Evolutionary conservation across 2,329 filamentous ascomycete genomes (phyloP), one percentile per base, ranked within the genome.

Genomic region (Penicillium sp.): DNA sequence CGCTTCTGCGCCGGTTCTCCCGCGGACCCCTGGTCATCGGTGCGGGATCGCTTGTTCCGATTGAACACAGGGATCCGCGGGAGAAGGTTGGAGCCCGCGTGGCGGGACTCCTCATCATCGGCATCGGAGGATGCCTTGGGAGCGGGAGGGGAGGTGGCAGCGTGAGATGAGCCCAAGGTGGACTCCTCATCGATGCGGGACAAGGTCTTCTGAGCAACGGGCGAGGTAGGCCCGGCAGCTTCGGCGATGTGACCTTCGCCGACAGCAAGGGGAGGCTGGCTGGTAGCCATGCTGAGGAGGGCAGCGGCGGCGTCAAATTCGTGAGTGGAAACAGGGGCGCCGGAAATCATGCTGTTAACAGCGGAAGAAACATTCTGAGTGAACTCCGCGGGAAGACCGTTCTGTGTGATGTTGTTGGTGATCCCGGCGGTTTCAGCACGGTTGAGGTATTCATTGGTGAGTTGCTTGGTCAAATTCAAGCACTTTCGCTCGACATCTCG

Each of bases 1-100:
- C 61, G 60, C 49, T 64, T 64, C 8, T 44, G 55, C 36, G 55
- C 55, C 46, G 50, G 60, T 25, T 64, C 55, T 11, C 59, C 47
- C 3, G 33, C 13, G 23, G 47, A 33, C 19, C 36, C 55, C 21
- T 60, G 47, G 27, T 61, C 53, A 25, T 58, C 61, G 38, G 51
- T 15, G 34, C 58, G 60, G 15, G 60, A 50, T 27, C 61, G 61
- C 48, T 62, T 63, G 31, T 50, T 55, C 34, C 51, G 55, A 21
- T 51, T 47, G 39, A 44, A 44, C 21, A 38, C 50, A 33, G 51
- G 52, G 33, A 48, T 53, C n/a, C 53, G 50, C 5, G 60, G 43
- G 23, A 45, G 40, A 10, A 36, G 16, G 9, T 61, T 50, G 23
- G 56, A 51, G 31, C 43, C 55, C 16, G 49, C 34, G 8, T 43